phyloP scores from a whole-genome alignment of 2,329 filamentous ascomycete species.

The Keithomyces neogunnii region DNA sequence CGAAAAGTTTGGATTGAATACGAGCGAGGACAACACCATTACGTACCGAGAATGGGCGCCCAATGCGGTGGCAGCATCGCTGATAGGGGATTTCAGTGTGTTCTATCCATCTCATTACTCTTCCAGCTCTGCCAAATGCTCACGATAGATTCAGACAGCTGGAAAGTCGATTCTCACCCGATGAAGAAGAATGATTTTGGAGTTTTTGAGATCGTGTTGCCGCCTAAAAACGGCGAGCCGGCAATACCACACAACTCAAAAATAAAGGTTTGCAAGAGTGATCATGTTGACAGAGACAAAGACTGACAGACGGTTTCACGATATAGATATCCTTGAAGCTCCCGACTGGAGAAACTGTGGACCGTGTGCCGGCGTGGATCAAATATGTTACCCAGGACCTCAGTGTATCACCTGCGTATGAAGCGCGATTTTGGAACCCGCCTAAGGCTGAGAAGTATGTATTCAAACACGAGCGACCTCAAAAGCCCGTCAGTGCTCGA shows the following conservation, averaged over 20 bases:
- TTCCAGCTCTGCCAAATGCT: conserved; percentile 12
- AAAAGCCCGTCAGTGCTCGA: conserved; percentile 76
- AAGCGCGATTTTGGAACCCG: conserved; percentile 96
- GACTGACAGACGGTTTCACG: neutral
- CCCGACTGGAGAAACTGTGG: conserved; percentile 70
- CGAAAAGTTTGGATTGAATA: conserved; percentile 79
- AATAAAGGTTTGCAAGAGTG: conserved; percentile 61
- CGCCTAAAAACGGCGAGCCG: conserved; percentile 62
- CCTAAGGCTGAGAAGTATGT: conserved; percentile 65
- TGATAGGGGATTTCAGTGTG: conserved; percentile 92
- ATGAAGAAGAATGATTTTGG: conserved; percentile 85
- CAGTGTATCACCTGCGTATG: conserved; percentile 81
- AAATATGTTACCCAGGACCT: conserved; percentile 94
- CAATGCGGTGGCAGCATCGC: conserved; percentile 72
- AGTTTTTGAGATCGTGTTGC: conserved; percentile 75
- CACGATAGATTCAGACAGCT: conserved; percentile 54
- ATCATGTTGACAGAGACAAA: neutral
- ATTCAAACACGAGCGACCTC: conserved; percentile 75
- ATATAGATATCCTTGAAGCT: conserved; percentile 72
- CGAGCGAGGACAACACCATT: conserved; percentile 75
- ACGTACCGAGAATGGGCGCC: conserved; percentile 95
- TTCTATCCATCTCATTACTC: conserved; percentile 3
- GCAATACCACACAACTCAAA: conserved; percentile 91
- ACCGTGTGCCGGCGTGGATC: conserved; percentile 93
- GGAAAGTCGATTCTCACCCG: conserved; percentile 73